Percentiles rank a stretch among this genome's conserved stretches.
These are phyloP conservation scores for Paraglomus brasilianum DNA, from an alignment of 192 early-diverging fungal species.

Conservation along the genomic window DNA sequence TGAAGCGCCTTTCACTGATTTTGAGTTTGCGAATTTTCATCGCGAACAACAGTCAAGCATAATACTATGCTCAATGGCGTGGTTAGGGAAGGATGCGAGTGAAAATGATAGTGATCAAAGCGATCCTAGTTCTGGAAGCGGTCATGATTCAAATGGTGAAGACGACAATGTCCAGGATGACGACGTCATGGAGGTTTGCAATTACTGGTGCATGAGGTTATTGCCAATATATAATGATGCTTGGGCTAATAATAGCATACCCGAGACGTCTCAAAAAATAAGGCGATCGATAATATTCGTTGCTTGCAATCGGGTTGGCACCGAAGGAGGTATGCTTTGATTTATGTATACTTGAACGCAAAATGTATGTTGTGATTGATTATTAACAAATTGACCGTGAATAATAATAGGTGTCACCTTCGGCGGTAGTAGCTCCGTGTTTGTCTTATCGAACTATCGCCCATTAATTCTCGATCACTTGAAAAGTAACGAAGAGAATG, in stretches of 20 bases:
- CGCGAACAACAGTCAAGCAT: slow-evolving; percentile 43
- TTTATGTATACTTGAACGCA: neutral
- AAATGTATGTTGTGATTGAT: neutral
- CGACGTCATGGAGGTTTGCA: too few species aligned
- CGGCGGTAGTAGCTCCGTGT: slow-evolving; percentile 5
- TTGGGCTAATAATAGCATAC: neutral
- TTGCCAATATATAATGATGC: neutral
- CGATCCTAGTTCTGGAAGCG: neutral
- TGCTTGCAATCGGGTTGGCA: slow-evolving; percentile 24
- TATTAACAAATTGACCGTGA: neutral
- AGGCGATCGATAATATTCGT: slow-evolving; percentile 5
- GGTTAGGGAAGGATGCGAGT: slow-evolving; percentile 48
- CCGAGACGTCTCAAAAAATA: too few species aligned
- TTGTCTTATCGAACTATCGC: neutral
- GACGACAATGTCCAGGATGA: too few species aligned
- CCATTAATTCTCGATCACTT: neutral
- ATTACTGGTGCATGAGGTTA: slow-evolving; percentile 21
- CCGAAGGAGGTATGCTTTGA: slow-evolving; percentile 7
- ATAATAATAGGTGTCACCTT: neutral
- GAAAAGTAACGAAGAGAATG: too few species aligned
- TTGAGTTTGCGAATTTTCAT: slow-evolving; percentile 72
- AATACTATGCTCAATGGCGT: slow-evolving; percentile 68
- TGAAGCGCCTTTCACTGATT: slow-evolving; percentile 57
- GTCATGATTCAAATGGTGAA: too few species aligned
- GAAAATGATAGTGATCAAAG: neutral